Conservation (phyloP, 495 filamentous ascomycete genomes). For the Poronia punctata region DNA sequence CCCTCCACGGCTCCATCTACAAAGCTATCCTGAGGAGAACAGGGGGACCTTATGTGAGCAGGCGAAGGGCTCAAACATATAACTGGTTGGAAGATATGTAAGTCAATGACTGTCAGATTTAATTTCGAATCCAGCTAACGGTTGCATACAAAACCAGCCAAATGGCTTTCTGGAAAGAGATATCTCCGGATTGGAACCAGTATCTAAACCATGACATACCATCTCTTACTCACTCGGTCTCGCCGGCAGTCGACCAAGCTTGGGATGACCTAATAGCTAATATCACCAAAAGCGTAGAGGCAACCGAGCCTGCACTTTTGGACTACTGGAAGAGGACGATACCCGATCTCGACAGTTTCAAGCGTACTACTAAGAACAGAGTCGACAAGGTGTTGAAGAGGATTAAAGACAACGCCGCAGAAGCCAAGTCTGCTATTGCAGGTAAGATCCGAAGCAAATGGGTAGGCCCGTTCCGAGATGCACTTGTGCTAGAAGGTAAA, state of each 20-base stretch:
- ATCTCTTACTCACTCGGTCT: neutral
- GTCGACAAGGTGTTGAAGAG: neutral
- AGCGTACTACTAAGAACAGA: neutral
- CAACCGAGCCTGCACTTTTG: neutral
- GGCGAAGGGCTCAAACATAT: slow-evolving; percentile 1
- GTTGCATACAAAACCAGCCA: neutral
- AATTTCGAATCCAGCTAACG: neutral
- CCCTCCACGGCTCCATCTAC: slow-evolving; percentile 10
- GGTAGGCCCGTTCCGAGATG: neutral
- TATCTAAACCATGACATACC: slow-evolving; percentile 2
- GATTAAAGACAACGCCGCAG: neutral
- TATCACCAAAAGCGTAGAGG: neutral
- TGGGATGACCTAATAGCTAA: slow-evolving; percentile 5
- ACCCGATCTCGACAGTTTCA: neutral
- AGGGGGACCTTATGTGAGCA: slow-evolving; percentile 13
- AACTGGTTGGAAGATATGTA: slow-evolving; percentile 14
- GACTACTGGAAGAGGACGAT: neutral
- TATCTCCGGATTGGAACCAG: slow-evolving; percentile 5
- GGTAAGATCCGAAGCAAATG: neutral
- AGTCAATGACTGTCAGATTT: neutral
- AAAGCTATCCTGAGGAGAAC: slow-evolving; percentile 9
- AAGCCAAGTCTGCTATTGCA: neutral
- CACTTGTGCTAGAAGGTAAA: slow-evolving; percentile 2
- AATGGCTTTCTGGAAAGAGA: neutral
- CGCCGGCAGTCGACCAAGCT: neutral